Evolutionary conservation across 108 stramenopile genomes (phyloP).

Genomic region (Nannochloropsis granulata): DNA sequence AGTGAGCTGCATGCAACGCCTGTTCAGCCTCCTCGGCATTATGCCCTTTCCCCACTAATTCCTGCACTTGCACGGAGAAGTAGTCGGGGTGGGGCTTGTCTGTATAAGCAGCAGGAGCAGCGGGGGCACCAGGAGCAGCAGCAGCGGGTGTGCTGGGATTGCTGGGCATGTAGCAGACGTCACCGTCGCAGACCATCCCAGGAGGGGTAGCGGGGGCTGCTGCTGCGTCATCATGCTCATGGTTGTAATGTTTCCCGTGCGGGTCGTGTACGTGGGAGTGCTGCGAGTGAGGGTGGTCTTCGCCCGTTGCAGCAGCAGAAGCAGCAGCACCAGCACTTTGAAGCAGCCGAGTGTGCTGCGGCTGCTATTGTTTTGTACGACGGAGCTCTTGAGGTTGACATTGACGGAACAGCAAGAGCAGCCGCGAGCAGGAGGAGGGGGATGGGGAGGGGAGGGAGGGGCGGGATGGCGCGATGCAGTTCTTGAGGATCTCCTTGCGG

Average conservation of each 20-base stretch:
- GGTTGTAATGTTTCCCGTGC: too few species aligned
- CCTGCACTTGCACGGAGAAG: not conserved
- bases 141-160: not conserved
- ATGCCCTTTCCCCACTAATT: conserved; percentile 8
- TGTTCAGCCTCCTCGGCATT: not conserved
- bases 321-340: too few species aligned
- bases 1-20: not conserved
- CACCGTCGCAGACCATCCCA: conserved; percentile 8
- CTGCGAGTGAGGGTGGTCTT: too few species aligned
- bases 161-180: conserved; percentile 10
- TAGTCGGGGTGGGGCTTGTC: not conserved
- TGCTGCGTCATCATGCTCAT: not conserved
- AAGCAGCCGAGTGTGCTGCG: not conserved
- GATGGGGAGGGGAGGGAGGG: not conserved
- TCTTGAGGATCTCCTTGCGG: not conserved
- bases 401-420: not conserved
- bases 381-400: not conserved
- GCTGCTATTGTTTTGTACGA: not conserved
- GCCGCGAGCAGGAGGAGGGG: too few species aligned
- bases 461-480: not conserved
- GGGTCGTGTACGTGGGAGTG: too few species aligned
- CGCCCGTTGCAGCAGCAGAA: not conserved
- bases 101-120: not conserved
- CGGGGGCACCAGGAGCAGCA: not conserved
- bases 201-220: not conserved